Evolutionary conservation across 495 filamentous ascomycete species (phyloP), one percentile per base, ranked within the genome.

Genomic region (Lasiosphaeris hirsuta): DNA sequence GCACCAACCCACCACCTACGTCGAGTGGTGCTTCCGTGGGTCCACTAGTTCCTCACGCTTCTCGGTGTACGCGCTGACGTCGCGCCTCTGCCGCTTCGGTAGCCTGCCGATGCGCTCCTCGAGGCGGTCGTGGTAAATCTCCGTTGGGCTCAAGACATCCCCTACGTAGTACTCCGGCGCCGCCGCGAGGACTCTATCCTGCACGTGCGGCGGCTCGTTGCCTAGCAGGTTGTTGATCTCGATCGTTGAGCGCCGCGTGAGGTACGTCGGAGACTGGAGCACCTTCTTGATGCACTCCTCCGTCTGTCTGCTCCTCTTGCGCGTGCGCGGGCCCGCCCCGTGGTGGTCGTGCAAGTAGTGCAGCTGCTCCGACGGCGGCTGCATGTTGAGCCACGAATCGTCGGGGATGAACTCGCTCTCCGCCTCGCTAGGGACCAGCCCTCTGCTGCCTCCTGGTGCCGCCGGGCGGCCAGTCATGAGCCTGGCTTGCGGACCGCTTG

Each of bases 251-350:
- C 13, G 13, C 39, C 51, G 4, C 13, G 51, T 54, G 6, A 54
- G 38, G 6, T 18, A 18, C 38, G 51, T 23, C 10, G 33, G 33
- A 13, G 13, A 17, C 38, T 23, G 18, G n/a, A 57, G n/a, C 8
- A n/a, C 34, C 4, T 49, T 6, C 3, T 23, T 8, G 36, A 57
- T 51, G 2, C 13, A 15, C 36, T 37, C n/a, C 19, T n/a, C 45
- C 14, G 37, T 34, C 30, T 57, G 35, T 37, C 37, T 40, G 45
- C 45, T 40, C 36, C 45, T 40, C 55, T 42, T 57, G 23, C 51
- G 39, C 7, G 51, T 54, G 18, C 51, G 51, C 19, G 39, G 50
- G 34, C 17, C 33, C 10, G 14, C 14, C 10, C 23, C 30, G 6
- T 38, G 30, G 13, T 51, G 43, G 4, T 14, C 17, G n/a, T 19